These are phyloP conservation scores for Malus hybrid DNA, from an alignment of 331 rosid genomes.

Conservation along the genomic window DNA sequence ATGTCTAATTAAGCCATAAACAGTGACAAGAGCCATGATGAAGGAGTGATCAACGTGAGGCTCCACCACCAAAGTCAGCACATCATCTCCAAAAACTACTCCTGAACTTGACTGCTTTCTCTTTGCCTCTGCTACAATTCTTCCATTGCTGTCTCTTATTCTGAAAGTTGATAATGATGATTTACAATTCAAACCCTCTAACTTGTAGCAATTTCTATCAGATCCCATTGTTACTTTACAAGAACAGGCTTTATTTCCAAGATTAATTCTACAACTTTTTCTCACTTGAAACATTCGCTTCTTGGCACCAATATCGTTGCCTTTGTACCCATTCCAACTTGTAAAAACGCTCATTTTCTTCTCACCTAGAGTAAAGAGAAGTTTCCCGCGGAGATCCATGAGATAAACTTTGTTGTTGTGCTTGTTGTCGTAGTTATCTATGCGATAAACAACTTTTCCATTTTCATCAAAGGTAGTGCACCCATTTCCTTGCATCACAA, in stretches of 20 bases:
- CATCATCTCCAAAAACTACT: slow-evolving; percentile 43
- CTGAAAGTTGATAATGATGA: slow-evolving; percentile 18
- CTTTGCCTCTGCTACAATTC: slow-evolving; percentile 36
- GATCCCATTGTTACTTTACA: slow-evolving; percentile 16
- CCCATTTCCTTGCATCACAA: slow-evolving; percentile 39
- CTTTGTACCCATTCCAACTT: slow-evolving; percentile 7
- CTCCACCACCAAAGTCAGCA: slow-evolving; percentile 31
- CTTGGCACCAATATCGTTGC: background rate
- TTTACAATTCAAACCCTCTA: slow-evolving; percentile 15
- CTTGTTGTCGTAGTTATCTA: slow-evolving; percentile 34
- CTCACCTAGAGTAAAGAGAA: slow-evolving; percentile 22
- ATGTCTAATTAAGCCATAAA: slow-evolving; percentile 22
- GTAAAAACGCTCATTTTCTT: background rate
- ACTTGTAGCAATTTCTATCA: background rate
- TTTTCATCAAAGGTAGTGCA: slow-evolving; percentile 26
- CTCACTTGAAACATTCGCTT: slow-evolving; percentile 21
- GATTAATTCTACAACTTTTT: slow-evolving; percentile 10
- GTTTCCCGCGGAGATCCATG: slow-evolving; percentile 34
- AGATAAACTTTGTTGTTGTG: slow-evolving; percentile 24
- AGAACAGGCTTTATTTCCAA: slow-evolving; percentile 9
- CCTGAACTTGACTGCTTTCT: slow-evolving; percentile 34
- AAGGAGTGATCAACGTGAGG: slow-evolving; percentile 25
- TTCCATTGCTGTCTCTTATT: slow-evolving; percentile 22
- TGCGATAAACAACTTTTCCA: slow-evolving; percentile 25
- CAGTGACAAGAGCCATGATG: slow-evolving; percentile 37